A percentile compares a stretch with the other conserved stretches of the same genome.
Conservation (phyloP, 768 basidiomycete genomes). For the Lactifluus echinatus region DNA sequence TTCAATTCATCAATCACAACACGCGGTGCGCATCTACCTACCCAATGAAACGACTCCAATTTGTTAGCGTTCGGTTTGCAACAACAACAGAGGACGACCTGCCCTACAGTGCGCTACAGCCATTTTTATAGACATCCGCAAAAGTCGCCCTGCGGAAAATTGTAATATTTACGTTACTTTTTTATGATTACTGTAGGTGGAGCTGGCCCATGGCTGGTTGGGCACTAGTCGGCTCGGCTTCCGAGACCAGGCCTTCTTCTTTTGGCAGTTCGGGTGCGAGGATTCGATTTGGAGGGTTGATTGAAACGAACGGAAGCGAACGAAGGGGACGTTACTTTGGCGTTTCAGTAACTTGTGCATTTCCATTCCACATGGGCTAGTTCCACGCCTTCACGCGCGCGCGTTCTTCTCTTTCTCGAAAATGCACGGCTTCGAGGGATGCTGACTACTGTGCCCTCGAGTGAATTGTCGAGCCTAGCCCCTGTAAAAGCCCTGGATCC, state of each 20-base stretch:
- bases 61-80: background rate
- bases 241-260: background rate
- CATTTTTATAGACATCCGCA: background rate
- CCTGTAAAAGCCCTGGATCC: background rate
- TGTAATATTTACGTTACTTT: conserved; percentile 7
- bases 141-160: background rate
- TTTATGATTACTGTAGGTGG: background rate
- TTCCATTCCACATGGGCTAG: background rate
- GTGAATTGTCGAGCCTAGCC: background rate
- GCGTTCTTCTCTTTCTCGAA: background rate
- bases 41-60: background rate
- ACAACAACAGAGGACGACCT: background rate
- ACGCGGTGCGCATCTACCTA: background rate
- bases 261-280: background rate
- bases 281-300: background rate
- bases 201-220: background rate
- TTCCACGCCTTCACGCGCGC: background rate
- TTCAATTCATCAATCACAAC: background rate
- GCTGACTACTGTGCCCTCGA: background rate
- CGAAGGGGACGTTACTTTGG: background rate
- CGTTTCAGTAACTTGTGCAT: background rate
- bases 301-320: background rate
- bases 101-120: background rate
- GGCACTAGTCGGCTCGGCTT: background rate
- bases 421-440: background rate